Evolutionary conservation across 2,329 filamentous ascomycete species (phyloP), one percentile per base, ranked within the genome.

Genomic region (Gnomoniopsis smithogilvyi): DNA sequence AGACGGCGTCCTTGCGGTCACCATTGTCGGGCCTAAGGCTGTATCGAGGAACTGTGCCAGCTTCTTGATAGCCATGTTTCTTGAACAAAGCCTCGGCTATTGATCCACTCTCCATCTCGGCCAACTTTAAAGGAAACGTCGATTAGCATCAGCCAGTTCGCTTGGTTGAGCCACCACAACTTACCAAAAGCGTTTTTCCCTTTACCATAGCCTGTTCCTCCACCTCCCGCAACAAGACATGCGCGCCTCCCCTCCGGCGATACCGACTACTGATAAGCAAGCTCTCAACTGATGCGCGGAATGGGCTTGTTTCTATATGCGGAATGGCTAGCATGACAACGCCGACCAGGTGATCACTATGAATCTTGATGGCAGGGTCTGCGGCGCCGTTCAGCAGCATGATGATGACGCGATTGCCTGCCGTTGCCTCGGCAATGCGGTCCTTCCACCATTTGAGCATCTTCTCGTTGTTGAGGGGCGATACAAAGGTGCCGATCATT

Each of bases 401-500:
- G 56, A 83, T 72, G 60, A 88, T 85, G 62, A 80, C 69, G 14
- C 82, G 74, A 15, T 68, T 72, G 24, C 77, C 79, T 17, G 70
- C 67, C 17, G 66, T 69, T 33, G 80, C 75, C 66, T 85, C 79
- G 22, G 76, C 72, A 55, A 82, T 78, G 24, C 77, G 73, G 22
- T 77, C 74, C 65, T 80, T 78, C 85, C 84, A 88, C 76, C 80
- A 87, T 10, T 73, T 64, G 33, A 82, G 72, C 43, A 88, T 79
- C 67, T 82, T 83, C 41, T 79, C 74, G 67, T 83, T 76, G 51
- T 78, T 78, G 36, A 87, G 72, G 0, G 85, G 84, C n/a, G 83
- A 82, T 15, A 85, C 73, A 67, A 87, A 88, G 4, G 78, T 82
- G 26, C 81, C 81, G 38, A 84, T 76, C 62, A 79, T 81, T 66